Base-by-base conservation (phyloP, 306 rosid species). In the Bauhinia variegata region DNA sequence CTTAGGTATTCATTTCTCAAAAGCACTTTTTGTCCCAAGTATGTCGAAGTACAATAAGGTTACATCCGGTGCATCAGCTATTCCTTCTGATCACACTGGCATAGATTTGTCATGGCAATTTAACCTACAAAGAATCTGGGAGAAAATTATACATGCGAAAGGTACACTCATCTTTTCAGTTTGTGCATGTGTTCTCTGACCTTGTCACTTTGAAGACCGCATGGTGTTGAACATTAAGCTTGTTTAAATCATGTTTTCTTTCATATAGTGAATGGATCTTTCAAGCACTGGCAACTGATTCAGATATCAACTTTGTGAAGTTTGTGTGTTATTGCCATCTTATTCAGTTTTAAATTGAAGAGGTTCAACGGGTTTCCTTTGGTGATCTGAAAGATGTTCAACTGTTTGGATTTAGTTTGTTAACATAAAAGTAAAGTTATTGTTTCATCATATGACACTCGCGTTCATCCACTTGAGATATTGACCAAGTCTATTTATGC, bases 1-100 rank as follows among this genome's bases (percentile, higher is more conserved):
- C 53, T 30, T 67, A 89, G 93, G 91, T 69, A 69, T 72, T 71
- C 77, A 83, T 77, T 85, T 89, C 77, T 75, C 87, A 2, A 85
- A 82, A 64, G 89, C 93, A 65, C 73, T 89, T 66, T 89, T 89
- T 77, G 93, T 87, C 72, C 93, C 96, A 31, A 83, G 81, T 53
- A 63, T 87, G 82, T 89, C 96, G 48, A 76, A 83, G 5, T 85
- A 89, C 71, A 72, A 16, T 57, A 87, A 79, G 83, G 89, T 89
- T 67, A 67, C 87, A 74, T 85, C 93, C 1, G 85, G 83, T 30
- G 76, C 78, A 55, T 84, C 88, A 5, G 60, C 38, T 46, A 74
- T 78, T 77, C 75, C 86, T 53, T 75, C 83, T 15, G 77, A 84
- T 79, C 67, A 47, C 38, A 36, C 8, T 46, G 71, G 78, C 55